These are phyloP conservation scores for Syncephalis fuscata DNA, from an alignment of 371 early-diverging fungal species.

Conservation along the genomic window DNA sequence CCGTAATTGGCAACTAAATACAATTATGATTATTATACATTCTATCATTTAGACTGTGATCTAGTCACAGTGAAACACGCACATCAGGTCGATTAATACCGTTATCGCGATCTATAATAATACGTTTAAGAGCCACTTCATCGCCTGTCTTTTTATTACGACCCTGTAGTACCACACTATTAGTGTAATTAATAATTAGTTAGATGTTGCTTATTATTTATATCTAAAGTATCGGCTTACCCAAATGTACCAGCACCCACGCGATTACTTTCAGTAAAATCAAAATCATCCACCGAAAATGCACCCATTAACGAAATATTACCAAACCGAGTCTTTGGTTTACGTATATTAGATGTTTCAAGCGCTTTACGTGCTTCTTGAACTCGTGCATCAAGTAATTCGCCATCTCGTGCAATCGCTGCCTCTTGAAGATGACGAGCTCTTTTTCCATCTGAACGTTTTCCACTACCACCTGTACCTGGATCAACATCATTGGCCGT, in stretches of 20 bases:
- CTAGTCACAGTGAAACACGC: neutral
- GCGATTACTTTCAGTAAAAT: too few species aligned
- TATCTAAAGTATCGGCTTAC: slow-evolving; percentile 21
- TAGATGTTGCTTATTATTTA: neutral
- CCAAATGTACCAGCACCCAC: slow-evolving; percentile 95
- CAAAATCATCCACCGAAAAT: too few species aligned
- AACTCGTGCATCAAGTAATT: too few species aligned
- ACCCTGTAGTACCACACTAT: slow-evolving; percentile 79
- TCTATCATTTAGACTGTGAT: neutral
- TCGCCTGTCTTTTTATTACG: slow-evolving; percentile 46
- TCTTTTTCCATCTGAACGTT: too few species aligned
- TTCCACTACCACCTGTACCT: too few species aligned
- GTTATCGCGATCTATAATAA: slow-evolving; percentile 80
- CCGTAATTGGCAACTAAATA: slow-evolving; percentile 79
- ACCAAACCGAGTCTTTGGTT: too few species aligned
- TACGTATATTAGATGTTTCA: too few species aligned
- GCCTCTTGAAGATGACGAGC: too few species aligned
- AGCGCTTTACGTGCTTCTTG: too few species aligned
- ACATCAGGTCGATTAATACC: slow-evolving; percentile 61
- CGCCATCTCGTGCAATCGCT: too few species aligned
- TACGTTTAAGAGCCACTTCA: slow-evolving; percentile 76
- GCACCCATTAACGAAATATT: too few species aligned
- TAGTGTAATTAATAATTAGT: neutral
- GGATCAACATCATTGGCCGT: too few species aligned
- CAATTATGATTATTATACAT: neutral